phyloP scores from a whole-genome alignment of 2,329 filamentous ascomycete genomes.

The Exophiala sp. region DNA sequence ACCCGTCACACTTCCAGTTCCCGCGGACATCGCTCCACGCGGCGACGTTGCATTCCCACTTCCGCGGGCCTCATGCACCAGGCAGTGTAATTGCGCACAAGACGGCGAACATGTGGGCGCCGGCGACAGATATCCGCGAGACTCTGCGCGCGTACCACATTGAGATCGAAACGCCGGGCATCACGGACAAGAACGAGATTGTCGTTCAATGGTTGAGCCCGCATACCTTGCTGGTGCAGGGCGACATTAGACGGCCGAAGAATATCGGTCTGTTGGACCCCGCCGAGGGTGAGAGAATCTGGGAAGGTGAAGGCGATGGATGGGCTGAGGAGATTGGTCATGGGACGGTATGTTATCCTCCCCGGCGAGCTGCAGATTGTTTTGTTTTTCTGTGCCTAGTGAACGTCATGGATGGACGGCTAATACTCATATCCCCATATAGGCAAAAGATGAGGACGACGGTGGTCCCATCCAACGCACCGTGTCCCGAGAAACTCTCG shows the following conservation, averaged over 20 bases:
- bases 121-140: constrained; percentile 23
- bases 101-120: constrained; percentile 8
- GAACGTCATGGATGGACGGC: too few species aligned
- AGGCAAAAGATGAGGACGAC: constrained; percentile 6
- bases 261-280: constrained; percentile 20
- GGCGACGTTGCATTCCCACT: constrained; percentile 19
- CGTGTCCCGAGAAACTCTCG: constrained; percentile 20
- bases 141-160: constrained; percentile 21
- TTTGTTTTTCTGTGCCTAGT: too few species aligned
- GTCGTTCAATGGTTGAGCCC: constrained; percentile 22
- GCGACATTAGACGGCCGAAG: constrained; percentile 11
- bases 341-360: constrained; percentile 13
- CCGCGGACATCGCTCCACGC: constrained; percentile 20
- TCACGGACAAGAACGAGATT: constrained; percentile 20
- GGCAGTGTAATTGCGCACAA: constrained; percentile 13
- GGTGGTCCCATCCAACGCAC: constrained; percentile 20
- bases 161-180: constrained; percentile 21
- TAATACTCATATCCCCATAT: background rate
- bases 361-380: too few species aligned
- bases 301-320: constrained; percentile 21
- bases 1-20: constrained; percentile 23
- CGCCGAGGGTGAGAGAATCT: constrained; percentile 13
- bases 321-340: constrained; percentile 20
- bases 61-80: constrained; percentile 20
- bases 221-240: constrained; percentile 23